Evolutionary conservation across 495 filamentous ascomycete genomes (phyloP), one percentile per base, ranked within the genome.

Genomic region (Penicillium paradoxum): DNA sequence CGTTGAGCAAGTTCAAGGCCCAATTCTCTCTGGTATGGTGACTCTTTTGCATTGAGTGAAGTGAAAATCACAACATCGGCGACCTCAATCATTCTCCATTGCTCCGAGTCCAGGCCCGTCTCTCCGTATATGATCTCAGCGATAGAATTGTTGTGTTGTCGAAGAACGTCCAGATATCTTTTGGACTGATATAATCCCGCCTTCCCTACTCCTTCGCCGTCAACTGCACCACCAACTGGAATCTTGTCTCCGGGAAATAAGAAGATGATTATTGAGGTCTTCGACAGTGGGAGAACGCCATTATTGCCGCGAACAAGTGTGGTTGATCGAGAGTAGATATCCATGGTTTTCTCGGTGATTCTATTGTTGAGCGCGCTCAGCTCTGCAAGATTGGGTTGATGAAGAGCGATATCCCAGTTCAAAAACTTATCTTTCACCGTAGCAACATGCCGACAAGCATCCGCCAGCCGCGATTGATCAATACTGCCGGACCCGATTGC

Each of bases 161-260:
- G 63, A 22, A 78, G 53, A 8, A 68, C 49, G 21, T 73, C 60
- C n/a, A 73, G 62, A 53, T 70, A 78, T 25, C 46, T 46, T 0
- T 56, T 63, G 21, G 64, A 63, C 13, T 67, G 58, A 37, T 73
- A 69, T 13, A 62, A 55, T 4, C 68, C 73, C 45, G 65, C 56
- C 34, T 60, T 65, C 14, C 67, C 67, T 29, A 68, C 57, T 15
- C 72, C 75, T 49, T 76, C 72, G 33, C 72, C 72, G 44, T 74
- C 75, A 13, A 78, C 73, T 36, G 74, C 76, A 38, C 76, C 76
- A 30, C 75, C 70, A 0, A 64, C 66, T 1, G 68, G 63, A 15
- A 58, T 69, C 1, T 63, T 60, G 17, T 67, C 73, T n/a, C 71
- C 72, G 1, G 76, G 76, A 49, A 73, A 72, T n/a, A 78, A 62